Evolutionary conservation across 257 asterid genomes (phyloP), one percentile per base, ranked within the genome.

Genomic region (Jaltomata sinuosa): DNA sequence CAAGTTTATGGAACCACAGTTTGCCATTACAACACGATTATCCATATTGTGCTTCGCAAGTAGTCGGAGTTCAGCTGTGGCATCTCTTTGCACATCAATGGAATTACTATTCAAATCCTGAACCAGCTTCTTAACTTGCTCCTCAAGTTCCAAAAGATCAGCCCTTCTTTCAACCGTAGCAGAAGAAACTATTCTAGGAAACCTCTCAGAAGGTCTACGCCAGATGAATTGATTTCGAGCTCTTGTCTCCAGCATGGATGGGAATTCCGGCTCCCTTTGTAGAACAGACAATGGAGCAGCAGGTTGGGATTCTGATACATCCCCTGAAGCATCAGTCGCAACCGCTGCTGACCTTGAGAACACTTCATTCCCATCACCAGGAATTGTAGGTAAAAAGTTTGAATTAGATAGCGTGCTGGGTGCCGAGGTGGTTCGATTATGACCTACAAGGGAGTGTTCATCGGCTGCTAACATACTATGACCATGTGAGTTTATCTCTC

Each of bases 21-120:
- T 88, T 67, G 87, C 89, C 32, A 89, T 87, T 55, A 86, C 85
- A 61, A 90, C 82, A 78, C 89, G 87, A 82, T 90, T 90, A 76
- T 90, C 89, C 86, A 84, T 88, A 77, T 85, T 90, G 84, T 88
- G 91, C 86, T 85, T 88, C 53, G 91, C 89, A 50, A 89, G 90
- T 34, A 88, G 25, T 11, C 91, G 88, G 59, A 88, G 87, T 76
- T 89, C 90, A 76, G 83, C 81, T 72, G 87, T 85, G 72, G 89
- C 89, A 18, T 81, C 82, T 83, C 88, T 89, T 62, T 87, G 88
- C 10, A 42, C 84, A 68, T 89, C 91, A 84, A 87, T 61, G 36
- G 87, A 83, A 64, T 71, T 49, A 78, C 64, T 83, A 83, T 85
- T 85, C 88, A 89, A 81, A 45, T 89, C 87, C 83, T 85, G 87